Conservation (phyloP, 345 rosid genomes). For the Aquilaria sinensis region DNA sequence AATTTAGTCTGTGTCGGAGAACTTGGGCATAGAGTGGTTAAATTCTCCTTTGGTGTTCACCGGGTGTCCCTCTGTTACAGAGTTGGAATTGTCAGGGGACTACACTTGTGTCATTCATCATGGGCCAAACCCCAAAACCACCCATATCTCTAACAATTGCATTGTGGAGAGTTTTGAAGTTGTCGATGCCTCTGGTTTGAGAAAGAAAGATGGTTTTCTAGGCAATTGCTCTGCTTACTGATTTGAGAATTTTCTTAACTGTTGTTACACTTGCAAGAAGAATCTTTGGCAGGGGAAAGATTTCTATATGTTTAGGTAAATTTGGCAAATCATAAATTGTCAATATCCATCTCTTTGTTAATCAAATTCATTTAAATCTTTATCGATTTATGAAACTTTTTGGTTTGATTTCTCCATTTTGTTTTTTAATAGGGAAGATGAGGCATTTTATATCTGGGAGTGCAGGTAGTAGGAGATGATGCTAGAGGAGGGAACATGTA, state of each 20-base stretch:
- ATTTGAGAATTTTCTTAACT: constrained; percentile 66
- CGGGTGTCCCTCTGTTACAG: constrained; percentile 46
- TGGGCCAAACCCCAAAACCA: constrained; percentile 82
- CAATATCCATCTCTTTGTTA: neutral
- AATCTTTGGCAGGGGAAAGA: constrained; percentile 72
- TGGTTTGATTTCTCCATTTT: neutral
- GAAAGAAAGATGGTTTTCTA: constrained; percentile 21
- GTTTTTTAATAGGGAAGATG: constrained; percentile 56
- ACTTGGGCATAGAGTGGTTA: constrained; percentile 24
- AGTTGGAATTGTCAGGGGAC: constrained; percentile 87
- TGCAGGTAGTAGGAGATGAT: constrained; percentile 71
- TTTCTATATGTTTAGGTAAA: constrained; percentile 87
- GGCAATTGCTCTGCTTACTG: constrained; percentile 22
- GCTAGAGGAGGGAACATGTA: constrained; percentile 34
- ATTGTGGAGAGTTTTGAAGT: constrained; percentile 62
- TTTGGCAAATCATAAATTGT: constrained; percentile 1
- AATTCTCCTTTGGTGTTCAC: constrained; percentile 33
- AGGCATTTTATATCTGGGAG: constrained; percentile 84
- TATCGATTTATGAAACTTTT: constrained; percentile 4
- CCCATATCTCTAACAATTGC: constrained; percentile 81
- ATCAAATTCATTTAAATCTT: neutral
- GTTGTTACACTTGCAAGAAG: constrained; percentile 72
- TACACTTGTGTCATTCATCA: constrained; percentile 85
- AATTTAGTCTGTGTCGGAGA: constrained; percentile 24
- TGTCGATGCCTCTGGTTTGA: constrained; percentile 29